Evolutionary conservation across 2,329 filamentous ascomycete species (phyloP).

Genomic region (Epichloe coenophiala): DNA sequence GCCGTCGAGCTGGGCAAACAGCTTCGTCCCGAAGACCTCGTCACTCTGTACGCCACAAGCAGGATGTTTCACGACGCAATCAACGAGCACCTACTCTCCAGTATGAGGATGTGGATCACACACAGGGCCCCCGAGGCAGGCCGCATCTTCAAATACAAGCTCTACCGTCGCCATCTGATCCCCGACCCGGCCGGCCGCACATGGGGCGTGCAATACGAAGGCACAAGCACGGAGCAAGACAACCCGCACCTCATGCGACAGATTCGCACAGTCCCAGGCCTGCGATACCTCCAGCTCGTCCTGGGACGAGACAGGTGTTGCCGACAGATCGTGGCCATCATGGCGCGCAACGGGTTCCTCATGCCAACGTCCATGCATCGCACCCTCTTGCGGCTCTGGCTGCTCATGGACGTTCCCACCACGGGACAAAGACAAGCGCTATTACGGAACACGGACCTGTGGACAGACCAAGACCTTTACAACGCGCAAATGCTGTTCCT

Average conservation of each 20-base stretch:
- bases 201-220: conserved; percentile 14
- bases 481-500: conserved; percentile 51
- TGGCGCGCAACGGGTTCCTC: conserved; percentile 44
- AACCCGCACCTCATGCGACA: conserved; percentile 10
- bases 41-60: conserved; percentile 52
- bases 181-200: conserved; percentile 42
- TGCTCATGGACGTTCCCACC: conserved; percentile 53
- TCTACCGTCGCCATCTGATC: conserved; percentile 44
- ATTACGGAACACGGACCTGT: conserved; percentile 37
- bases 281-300: conserved; percentile 58
- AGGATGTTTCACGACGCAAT: conserved; percentile 47
- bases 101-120: conserved; percentile 41
- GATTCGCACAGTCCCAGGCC: conserved; percentile 42
- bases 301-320: conserved; percentile 41
- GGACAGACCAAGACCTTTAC: conserved; percentile 47
- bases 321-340: conserved; percentile 47
- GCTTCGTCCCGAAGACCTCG: conserved; percentile 40
- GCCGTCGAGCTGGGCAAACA: conserved; percentile 39
- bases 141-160: conserved; percentile 44
- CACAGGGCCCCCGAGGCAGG: conserved; percentile 39
- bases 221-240: neutral
- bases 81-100: conserved; percentile 44
- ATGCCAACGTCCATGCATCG: conserved; percentile 33
- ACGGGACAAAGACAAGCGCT: conserved; percentile 39
- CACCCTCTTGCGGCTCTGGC: conserved; percentile 56